Evolutionary conservation across 768 basidiomycete genomes (phyloP).

Genomic region (Xerocomellus chrysenteron): DNA sequence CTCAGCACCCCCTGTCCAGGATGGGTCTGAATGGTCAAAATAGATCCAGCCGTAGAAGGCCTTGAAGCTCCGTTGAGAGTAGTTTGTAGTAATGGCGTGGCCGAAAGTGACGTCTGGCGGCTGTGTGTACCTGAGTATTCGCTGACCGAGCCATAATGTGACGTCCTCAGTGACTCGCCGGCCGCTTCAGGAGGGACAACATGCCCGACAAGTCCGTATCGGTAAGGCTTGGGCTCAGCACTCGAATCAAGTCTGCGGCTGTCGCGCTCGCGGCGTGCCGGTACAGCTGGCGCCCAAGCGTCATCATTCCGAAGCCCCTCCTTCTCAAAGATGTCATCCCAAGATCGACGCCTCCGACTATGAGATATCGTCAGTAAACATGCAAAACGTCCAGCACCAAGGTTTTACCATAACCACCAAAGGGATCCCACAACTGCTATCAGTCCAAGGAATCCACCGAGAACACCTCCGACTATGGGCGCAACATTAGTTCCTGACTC

Average conservation of each 20-base stretch:
- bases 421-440: conserved; percentile 43
- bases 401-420: conserved; percentile 51
- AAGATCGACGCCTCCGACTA: conserved; percentile 46
- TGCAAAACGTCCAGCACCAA: conserved; percentile 1
- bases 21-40: conserved; percentile 32
- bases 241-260: conserved; percentile 30
- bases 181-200: conserved; percentile 30
- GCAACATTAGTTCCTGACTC: conserved; percentile 35
- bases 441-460: conserved; percentile 55
- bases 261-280: conserved; percentile 21
- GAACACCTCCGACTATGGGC: conserved; percentile 52
- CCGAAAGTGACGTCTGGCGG: conserved; percentile 27
- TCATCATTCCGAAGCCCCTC: conserved; percentile 32
- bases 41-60: conserved; percentile 46
- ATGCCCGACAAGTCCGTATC: conserved; percentile 62
- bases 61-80: conserved; percentile 29
- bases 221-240: conserved; percentile 54
- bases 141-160: conserved; percentile 26
- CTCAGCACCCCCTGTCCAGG: conserved; percentile 7
- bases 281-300: conserved; percentile 14
- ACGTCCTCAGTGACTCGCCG: conserved; percentile 34
- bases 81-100: conserved; percentile 24
- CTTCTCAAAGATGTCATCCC: conserved; percentile 54
- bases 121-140: conserved; percentile 22
- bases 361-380: conserved; percentile 8